Evolutionary conservation across 2,329 filamentous ascomycete species (phyloP), one percentile per base, ranked within the genome.

Genomic region (Elsinoe ampelina): DNA sequence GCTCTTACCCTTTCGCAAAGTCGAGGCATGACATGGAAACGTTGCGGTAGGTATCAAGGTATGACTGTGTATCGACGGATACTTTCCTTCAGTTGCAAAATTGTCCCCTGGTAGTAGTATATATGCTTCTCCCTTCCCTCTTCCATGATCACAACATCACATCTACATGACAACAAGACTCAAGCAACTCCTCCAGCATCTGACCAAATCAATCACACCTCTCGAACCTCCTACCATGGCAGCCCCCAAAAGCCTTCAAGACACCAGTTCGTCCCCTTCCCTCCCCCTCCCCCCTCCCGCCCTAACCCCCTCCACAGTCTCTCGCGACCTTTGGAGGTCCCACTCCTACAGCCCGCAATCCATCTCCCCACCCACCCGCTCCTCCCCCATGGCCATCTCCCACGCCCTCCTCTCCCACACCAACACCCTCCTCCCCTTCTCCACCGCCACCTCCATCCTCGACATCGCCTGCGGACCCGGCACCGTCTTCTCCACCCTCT

Each of bases 381-480:
- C 48, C 32, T 52, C 48, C 17, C 48, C 48, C 32, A 52, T 52
- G 48, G n/a, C 12, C 17, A 17, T 34, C 32, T 30, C 48, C 48
- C 10, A 2, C 48, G 17, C 30, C n/a, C 48, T 36, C 12, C 48
- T 56, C 15, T 2, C 5, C 2, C 22, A 32, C 39, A 43, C 47
- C 39, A 34, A 56, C 41, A 6, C 54, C 20, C 15, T 41, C 1
- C 32, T 36, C 11, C 54, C 54, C 19, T 56, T 56, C 41, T 34
- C 54, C 22, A 13, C 38, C 38, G 54, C 54, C 26, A 47, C 30
- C 17, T 56, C 54, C 5, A 22, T 56, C 38, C 54, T 56, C 41
- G 54, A 56, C 39, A 56, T 56, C 41, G 54, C 54, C 39, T 56
- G 54, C 30, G 54, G 54, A n/a, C 38, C 38, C 10, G 54, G 54